Base-by-base conservation (phyloP, 345 rosid species). In the Theobroma cacao region DNA sequence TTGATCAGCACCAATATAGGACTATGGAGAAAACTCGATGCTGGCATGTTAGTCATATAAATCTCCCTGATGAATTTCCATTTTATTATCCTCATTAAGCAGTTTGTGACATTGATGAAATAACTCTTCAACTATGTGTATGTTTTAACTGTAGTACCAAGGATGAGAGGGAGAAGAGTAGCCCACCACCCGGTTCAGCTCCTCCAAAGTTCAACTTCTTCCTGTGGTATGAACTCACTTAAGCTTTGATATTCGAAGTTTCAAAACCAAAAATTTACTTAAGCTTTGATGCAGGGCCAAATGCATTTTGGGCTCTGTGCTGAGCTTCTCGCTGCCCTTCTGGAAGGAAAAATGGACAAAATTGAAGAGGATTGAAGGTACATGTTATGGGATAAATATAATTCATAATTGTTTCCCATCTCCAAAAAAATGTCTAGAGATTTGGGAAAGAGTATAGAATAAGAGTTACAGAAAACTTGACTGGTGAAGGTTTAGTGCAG, bases 351-450 rank as follows among this genome's bases (percentile, higher is more conserved):
- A 87, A 77, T 80, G 87, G 78, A 79, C 80, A 41, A 74, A 82
- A 43, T 67, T 92, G 30, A 78, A 83, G 68, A 82, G 17, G 61
- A 84, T 94, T 28, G 88, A 89, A 89, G 94, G 97, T 91, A 79
- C 2, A 28, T 43, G 17, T 56, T 75, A 6, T 22, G 22, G 31
- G 10, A 41, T 22, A 2, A 5, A 2, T 5, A 36, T 36, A 67
- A 40, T 6, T 6, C 52, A 22, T 9, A 38, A 66, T 11, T 2
- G 18, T 22, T 66, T 66, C 72, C 31, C 15, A 58, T 22, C 31
- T 59, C 48, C 2, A 36, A 45, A 13, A 12, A 13, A 45, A 11
- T 59, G 18, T 59, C 17, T 11, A 36, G 38, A 26, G 33, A 59
- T 59, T 56, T 55, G 28, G 7, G 1, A 1, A 50, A 50, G 22